Evolutionary conservation across 768 basidiomycete species (phyloP).

Genomic region (Chalciporus pseudorubinellus): DNA sequence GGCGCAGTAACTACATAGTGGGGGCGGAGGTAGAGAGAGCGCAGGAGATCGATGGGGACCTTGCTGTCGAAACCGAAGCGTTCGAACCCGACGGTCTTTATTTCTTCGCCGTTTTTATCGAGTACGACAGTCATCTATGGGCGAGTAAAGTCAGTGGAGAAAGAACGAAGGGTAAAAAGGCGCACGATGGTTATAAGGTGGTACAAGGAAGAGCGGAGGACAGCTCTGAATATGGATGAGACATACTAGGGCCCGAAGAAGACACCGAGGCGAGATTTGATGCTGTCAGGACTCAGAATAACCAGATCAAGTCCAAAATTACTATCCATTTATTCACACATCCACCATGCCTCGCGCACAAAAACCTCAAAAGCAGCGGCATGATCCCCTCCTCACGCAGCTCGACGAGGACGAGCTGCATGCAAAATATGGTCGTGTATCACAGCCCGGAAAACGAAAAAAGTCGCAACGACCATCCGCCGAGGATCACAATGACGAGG

Average conservation of each 20-base stretch:
- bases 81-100: constrained; percentile 76
- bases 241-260: background rate
- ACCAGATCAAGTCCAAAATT: constrained; percentile 9
- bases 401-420: constrained; percentile 75
- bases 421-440: constrained; percentile 75
- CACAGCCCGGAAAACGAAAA: constrained; percentile 72
- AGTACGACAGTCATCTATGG: constrained; percentile 54
- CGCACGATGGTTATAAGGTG: constrained; percentile 12
- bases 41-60: constrained; percentile 74
- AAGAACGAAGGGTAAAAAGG: background rate
- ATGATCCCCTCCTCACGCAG: constrained; percentile 86
- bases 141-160: constrained; percentile 6
- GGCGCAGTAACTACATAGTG: constrained; percentile 60
- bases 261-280: no score
- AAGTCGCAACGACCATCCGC: constrained; percentile 51
- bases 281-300: no score
- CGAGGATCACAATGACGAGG: constrained; percentile 62
- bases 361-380: constrained; percentile 60
- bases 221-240: background rate
- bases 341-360: constrained; percentile 62
- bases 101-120: constrained; percentile 74
- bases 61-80: constrained; percentile 90
- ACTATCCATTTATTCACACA: constrained; percentile 6
- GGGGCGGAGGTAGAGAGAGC: constrained; percentile 84
- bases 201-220: no score